Evolutionary conservation across 1,139 yeast genomes (phyloP).

Genomic region (Hemisphaericaspora subhashii): DNA sequence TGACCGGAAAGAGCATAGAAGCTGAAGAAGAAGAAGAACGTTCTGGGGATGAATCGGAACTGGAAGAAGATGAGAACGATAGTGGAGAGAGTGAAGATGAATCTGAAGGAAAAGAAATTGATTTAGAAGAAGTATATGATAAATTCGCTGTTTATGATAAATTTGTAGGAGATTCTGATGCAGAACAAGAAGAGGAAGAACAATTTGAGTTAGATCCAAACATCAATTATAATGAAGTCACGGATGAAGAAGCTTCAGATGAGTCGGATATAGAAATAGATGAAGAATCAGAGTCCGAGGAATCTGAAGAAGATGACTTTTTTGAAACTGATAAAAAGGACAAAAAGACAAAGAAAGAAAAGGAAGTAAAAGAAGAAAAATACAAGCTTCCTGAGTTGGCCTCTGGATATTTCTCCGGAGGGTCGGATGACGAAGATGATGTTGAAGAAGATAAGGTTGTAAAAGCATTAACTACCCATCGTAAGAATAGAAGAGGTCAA

Average conservation of each 20-base stretch:
- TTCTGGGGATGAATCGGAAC: constrained; percentile 16
- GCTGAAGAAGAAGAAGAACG: constrained; percentile 22
- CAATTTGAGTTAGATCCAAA: constrained; percentile 35
- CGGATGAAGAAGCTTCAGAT: constrained; percentile 59
- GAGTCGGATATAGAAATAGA: constrained; percentile 20
- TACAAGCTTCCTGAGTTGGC: constrained; percentile 66
- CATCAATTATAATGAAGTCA: constrained; percentile 58
- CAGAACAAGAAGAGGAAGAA: constrained; percentile 42
- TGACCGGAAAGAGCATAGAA: constrained; percentile 24
- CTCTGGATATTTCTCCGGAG: constrained; percentile 80
- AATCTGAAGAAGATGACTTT: constrained; percentile 36
- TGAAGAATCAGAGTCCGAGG: constrained; percentile 19
- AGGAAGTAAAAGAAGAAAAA: constrained; percentile 8
- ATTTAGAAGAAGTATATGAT: constrained; percentile 21
- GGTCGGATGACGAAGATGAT: constrained; percentile 61
- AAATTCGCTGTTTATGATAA: constrained; percentile 51
- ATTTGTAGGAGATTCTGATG: constrained; percentile 57
- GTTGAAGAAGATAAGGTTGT: constrained; percentile 62
- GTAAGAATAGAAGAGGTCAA: constrained; percentile 94
- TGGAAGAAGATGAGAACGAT: constrained; percentile 11
- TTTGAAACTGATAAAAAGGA: constrained; percentile 23
- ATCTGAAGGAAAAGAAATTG: constrained; percentile 17
- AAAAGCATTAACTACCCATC: constrained; percentile 47
- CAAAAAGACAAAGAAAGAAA: constrained; percentile 17
- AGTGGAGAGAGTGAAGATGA: constrained; percentile 19